Percentiles rank a stretch among this genome's conserved stretches.
phyloP scores from a whole-genome alignment of 1,284 basidiomycete species.

The Chalciporus sp. region DNA sequence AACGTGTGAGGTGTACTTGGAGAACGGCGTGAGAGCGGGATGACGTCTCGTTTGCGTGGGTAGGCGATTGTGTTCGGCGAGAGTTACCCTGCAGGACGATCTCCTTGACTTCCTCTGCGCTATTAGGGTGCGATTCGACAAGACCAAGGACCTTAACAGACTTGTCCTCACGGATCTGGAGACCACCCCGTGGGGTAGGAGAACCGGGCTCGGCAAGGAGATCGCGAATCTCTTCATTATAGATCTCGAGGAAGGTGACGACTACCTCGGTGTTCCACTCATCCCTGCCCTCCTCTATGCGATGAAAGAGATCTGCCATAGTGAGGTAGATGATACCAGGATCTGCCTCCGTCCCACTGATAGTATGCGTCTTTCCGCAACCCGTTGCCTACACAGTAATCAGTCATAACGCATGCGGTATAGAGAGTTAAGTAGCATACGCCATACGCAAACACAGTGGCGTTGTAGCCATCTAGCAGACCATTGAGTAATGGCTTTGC shows the following conservation, averaged over 20 bases:
- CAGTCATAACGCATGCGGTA: constrained; percentile 14
- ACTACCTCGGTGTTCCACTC: constrained; percentile 84
- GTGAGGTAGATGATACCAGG: constrained; percentile 94
- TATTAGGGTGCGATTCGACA: constrained; percentile 74
- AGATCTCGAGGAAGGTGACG: constrained; percentile 95
- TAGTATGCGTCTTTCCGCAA: constrained; percentile 97
- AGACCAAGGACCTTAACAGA: constrained; percentile 88
- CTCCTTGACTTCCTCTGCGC: constrained; percentile 90
- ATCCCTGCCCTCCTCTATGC: constrained; percentile 82
- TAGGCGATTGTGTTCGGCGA: constrained; percentile 88
- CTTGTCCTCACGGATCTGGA: constrained; percentile 91
- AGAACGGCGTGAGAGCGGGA: constrained; percentile 96
- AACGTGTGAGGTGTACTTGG: constrained; percentile 88
- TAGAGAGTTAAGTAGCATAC: constrained; percentile 53
- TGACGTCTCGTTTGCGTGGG: constrained; percentile 92
- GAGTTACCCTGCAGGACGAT: constrained; percentile 88
- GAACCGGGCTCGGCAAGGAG: constrained; percentile 79
- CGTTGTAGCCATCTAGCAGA: constrained; percentile 92
- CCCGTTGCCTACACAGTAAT: constrained; percentile 79
- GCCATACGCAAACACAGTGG: constrained; percentile 96
- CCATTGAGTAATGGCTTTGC: constrained; percentile 82
- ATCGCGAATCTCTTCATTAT: constrained; percentile 98
- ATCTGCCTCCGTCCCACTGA: constrained; percentile 84
- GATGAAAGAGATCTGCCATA: constrained; percentile 94
- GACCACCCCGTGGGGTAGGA: constrained; percentile 73